Conservation (phyloP, 192 early-diverging fungal species). For the Polychytrium aggregatum region DNA sequence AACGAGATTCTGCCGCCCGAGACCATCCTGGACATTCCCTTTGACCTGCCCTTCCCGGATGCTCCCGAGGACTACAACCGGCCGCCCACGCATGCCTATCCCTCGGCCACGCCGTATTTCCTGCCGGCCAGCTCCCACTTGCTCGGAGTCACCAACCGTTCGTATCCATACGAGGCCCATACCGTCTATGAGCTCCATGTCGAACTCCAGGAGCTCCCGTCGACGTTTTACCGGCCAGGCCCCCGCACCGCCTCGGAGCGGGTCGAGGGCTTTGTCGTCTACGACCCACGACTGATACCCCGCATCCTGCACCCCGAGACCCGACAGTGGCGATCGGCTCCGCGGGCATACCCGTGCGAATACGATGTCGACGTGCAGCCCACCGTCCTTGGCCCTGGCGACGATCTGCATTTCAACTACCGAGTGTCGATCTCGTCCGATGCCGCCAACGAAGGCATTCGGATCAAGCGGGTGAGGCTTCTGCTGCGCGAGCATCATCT, state of each 20-base stretch:
- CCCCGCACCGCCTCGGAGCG: constrained; percentile 1
- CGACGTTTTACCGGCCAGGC: background rate
- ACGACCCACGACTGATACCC: constrained; percentile 39
- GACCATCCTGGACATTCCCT: constrained; percentile 25
- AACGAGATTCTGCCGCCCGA: constrained; percentile 16
- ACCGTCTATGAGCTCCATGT: constrained; percentile 21
- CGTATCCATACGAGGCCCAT: constrained; percentile 10
- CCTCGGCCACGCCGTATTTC: constrained; percentile 12
- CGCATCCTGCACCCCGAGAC: constrained; percentile 31
- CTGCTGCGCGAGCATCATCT: constrained; percentile 25
- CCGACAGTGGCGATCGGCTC: constrained; percentile 31
- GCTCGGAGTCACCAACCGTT: constrained; percentile 4
- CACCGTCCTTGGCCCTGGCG: constrained; percentile 30
- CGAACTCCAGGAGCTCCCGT: constrained; percentile 3
- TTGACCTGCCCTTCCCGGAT: constrained; percentile 23
- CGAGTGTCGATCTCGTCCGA: constrained; percentile 29
- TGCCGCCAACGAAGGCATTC: constrained; percentile 28
- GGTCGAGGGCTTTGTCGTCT: constrained; percentile 24
- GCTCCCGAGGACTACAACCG: constrained; percentile 7
- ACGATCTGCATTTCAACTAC: constrained; percentile 29
- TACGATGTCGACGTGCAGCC: constrained; percentile 38
- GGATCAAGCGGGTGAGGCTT: constrained; percentile 23
- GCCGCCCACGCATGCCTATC: constrained; percentile 7
- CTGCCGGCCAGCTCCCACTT: constrained; percentile 10
- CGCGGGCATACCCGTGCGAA: constrained; percentile 31